Percentiles rank a stretch among this genome's conserved stretches.
These are phyloP conservation scores for Bjerkandera adusta DNA, from an alignment of 1,284 basidiomycete genomes.

Conservation along the genomic window DNA sequence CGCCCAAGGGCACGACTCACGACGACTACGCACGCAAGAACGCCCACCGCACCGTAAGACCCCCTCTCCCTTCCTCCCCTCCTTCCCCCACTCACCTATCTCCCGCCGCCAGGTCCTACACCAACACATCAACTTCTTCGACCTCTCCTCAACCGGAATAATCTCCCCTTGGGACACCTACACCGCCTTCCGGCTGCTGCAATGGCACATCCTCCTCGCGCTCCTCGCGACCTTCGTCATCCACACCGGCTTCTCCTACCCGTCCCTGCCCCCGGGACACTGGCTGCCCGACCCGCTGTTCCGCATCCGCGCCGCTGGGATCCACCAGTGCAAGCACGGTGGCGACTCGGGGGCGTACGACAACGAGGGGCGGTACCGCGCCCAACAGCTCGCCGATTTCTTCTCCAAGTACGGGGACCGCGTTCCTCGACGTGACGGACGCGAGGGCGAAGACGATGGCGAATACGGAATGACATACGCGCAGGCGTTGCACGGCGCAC, in stretches of 20 bases:
- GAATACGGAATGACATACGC: constrained; percentile 24
- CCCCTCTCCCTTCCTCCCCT: not conserved
- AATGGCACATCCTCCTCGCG: constrained; percentile 40
- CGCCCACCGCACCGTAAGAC: constrained; percentile 9
- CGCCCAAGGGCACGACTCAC: constrained; percentile 12
- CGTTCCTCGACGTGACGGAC: too few relatives aligned
- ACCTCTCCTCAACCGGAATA: constrained; percentile 40
- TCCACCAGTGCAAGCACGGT: constrained; percentile 46
- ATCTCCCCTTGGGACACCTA: constrained; percentile 47
- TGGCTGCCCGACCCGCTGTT: constrained; percentile 40
- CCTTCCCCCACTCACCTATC: not conserved
- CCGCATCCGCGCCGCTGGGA: constrained; percentile 39
- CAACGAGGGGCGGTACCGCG: constrained; percentile 39
- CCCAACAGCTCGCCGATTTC: constrained; percentile 40
- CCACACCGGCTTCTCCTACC: constrained; percentile 37
- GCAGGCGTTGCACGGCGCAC: constrained; percentile 22
- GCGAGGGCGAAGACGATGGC: too few relatives aligned
- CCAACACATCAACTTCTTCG: constrained; percentile 44
- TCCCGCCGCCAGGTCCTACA: constrained; percentile 30
- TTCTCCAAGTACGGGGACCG: constrained; percentile 35
- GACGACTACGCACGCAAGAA: constrained; percentile 7
- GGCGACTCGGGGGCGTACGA: constrained; percentile 44
- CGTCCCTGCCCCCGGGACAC: constrained; percentile 24
- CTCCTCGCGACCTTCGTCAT: constrained; percentile 36
- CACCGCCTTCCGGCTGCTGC: constrained; percentile 39